Conservation (phyloP, 1,284 basidiomycete genomes). For the Trichosporon ovoides region DNA sequence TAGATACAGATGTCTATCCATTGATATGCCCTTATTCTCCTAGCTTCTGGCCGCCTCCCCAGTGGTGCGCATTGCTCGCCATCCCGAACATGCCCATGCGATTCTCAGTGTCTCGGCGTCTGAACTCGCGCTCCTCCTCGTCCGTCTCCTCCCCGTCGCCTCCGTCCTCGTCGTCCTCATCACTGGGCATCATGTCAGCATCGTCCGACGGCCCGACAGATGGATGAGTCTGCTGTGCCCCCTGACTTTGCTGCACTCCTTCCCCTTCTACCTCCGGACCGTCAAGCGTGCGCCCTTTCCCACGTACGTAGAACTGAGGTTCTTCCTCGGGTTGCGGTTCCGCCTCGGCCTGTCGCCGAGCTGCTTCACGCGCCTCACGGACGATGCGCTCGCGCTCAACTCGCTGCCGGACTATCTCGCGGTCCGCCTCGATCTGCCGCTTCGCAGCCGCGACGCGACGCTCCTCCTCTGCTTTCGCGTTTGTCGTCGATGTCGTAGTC, state of each 20-base stretch:
- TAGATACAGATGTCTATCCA: background rate
- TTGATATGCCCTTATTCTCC: constrained; percentile 1
- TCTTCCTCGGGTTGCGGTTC: background rate
- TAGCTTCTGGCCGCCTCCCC: constrained; percentile 17
- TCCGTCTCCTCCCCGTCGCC: constrained; percentile 15
- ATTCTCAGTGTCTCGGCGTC: background rate
- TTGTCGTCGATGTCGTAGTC: constrained; percentile 11
- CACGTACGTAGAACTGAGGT: background rate
- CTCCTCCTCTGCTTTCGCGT: constrained; percentile 32
- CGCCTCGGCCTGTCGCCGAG: constrained; percentile 8
- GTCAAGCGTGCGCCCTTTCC: background rate
- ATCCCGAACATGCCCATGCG: constrained; percentile 3
- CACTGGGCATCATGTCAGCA: background rate
- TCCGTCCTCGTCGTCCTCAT: background rate
- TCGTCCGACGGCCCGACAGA: background rate
- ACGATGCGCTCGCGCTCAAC: constrained; percentile 30
- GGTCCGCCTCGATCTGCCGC: constrained; percentile 38
- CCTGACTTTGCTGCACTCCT: background rate
- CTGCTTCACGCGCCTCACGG: constrained; percentile 23
- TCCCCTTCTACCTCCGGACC: background rate
- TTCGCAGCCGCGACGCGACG: constrained; percentile 32
- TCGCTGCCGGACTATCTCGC: constrained; percentile 34
- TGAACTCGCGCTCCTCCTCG: constrained; percentile 16
- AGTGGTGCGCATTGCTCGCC: constrained; percentile 10
- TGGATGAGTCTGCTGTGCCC: background rate